Conservation (phyloP, 345 rosid species). For the Aurinia saxatilis region DNA sequence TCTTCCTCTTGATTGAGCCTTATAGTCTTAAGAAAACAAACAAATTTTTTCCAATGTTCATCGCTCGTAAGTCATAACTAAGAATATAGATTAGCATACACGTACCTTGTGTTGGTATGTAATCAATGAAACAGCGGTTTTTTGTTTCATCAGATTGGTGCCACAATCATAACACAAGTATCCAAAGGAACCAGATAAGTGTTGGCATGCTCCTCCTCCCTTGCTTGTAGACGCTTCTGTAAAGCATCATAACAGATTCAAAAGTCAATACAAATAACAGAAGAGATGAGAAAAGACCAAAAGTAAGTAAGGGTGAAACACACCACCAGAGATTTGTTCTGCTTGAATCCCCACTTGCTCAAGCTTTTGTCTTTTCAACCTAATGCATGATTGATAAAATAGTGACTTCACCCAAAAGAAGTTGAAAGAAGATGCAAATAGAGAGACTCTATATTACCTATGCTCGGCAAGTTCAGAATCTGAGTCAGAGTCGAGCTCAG, state of each 20-base stretch:
- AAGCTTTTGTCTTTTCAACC: too few relatives aligned
- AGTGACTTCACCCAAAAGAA: too few relatives aligned
- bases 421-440: too few relatives aligned
- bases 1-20: constrained; percentile 69
- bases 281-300: too few relatives aligned
- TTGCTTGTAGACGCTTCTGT: constrained; percentile 35
- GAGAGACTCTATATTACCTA: too few relatives aligned
- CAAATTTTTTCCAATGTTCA: constrained; percentile 2
- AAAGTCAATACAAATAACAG: too few relatives aligned
- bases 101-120: constrained; percentile 61
- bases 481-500: too few relatives aligned
- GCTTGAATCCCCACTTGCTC: too few relatives aligned
- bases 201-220: constrained; percentile 38
- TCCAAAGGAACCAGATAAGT: constrained; percentile 64
- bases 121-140: constrained; percentile 55
- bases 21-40: constrained; percentile 62
- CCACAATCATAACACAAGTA: constrained; percentile 57
- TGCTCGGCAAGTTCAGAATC: too few relatives aligned
- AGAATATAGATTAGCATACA: neutral
- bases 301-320: too few relatives aligned
- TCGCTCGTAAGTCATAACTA: neutral
- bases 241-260: neutral
- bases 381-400: too few relatives aligned
- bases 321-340: too few relatives aligned
- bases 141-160: constrained; percentile 36